Evolutionary conservation across 257 asterid species (phyloP).

Genomic region (Gentiana macrophylla): DNA sequence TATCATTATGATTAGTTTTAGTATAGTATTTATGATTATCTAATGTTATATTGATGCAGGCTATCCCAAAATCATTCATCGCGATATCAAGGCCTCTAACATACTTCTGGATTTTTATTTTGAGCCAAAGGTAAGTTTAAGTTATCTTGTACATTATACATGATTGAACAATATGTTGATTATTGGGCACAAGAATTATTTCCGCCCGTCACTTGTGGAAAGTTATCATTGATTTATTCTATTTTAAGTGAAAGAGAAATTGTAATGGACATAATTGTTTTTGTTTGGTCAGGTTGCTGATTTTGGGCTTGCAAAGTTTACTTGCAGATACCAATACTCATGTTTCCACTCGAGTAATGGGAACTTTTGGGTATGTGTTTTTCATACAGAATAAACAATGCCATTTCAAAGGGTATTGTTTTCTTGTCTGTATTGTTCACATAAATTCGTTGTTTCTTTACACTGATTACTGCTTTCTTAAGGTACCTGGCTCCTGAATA

Average conservation of each 20-base stretch:
- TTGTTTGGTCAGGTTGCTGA: conserved; percentile 69
- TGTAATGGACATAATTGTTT: too few species aligned
- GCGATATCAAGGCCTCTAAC: conserved; percentile 84
- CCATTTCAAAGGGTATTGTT: too few species aligned
- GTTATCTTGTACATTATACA: too few species aligned
- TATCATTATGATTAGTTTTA: neutral
- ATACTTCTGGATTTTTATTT: conserved; percentile 71
- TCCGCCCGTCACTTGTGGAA: too few species aligned
- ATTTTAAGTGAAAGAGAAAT: too few species aligned
- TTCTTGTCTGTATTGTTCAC: neutral
- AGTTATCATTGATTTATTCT: too few species aligned
- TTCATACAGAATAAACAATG: too few species aligned
- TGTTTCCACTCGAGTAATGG: conserved; percentile 92
- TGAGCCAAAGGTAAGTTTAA: conserved; percentile 54
- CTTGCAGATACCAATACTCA: conserved; percentile 71
- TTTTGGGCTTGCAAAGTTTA: conserved; percentile 79
- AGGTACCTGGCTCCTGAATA: conserved; percentile 95
- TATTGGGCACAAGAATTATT: too few species aligned
- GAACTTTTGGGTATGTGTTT: conserved; percentile 70
- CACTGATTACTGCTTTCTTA: neutral
- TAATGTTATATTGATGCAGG: conserved; percentile 23
- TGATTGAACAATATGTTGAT: too few species aligned
- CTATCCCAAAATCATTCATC: conserved; percentile 81
- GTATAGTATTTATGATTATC: neutral
- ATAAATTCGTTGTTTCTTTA: conserved; percentile 2